Conservation (phyloP, 2,329 filamentous ascomycete species). For the Leptographium galeiforme region DNA sequence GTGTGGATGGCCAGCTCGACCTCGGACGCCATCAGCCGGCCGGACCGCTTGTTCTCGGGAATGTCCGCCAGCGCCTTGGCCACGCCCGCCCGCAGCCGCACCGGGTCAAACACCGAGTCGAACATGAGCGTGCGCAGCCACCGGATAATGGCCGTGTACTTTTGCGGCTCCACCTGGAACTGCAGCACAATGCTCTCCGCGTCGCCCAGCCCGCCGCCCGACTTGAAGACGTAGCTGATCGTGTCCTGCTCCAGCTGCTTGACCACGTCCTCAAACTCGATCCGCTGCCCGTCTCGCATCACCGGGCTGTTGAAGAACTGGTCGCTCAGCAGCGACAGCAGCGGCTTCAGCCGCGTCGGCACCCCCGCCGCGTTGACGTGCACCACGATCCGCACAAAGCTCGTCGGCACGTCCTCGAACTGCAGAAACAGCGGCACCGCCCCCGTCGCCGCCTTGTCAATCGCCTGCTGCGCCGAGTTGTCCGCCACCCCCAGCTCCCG, state of each 20-base stretch:
- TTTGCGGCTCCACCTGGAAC: slow-evolving; percentile 77
- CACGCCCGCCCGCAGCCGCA: slow-evolving; percentile 48
- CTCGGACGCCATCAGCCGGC: slow-evolving; percentile 51
- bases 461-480: slow-evolving; percentile 58
- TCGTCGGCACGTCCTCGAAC: slow-evolving; percentile 87
- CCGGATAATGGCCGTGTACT: slow-evolving; percentile 67
- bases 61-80: slow-evolving; percentile 83
- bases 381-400: slow-evolving; percentile 77
- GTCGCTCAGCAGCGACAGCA: slow-evolving; percentile 72
- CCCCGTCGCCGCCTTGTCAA: slow-evolving; percentile 49
- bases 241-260: slow-evolving; percentile 86
- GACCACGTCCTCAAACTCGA: slow-evolving; percentile 87
- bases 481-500: slow-evolving; percentile 52
- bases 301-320: slow-evolving; percentile 95
- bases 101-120: slow-evolving; percentile 72
- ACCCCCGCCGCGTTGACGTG: slow-evolving; percentile 67
- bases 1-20: slow-evolving; percentile 70
- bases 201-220: slow-evolving; percentile 57
- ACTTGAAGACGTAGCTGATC: slow-evolving; percentile 64
- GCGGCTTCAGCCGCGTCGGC: slow-evolving; percentile 69
- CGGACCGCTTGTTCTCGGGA: slow-evolving; percentile 81
- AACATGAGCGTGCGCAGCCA: slow-evolving; percentile 84
- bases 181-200: slow-evolving; percentile 69
- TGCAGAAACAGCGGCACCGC: slow-evolving; percentile 71
- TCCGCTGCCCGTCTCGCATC: slow-evolving; percentile 55